Evolutionary conservation across 805 yeast species (phyloP).

Genomic region (Wickerhamiella vanderwaltii): DNA sequence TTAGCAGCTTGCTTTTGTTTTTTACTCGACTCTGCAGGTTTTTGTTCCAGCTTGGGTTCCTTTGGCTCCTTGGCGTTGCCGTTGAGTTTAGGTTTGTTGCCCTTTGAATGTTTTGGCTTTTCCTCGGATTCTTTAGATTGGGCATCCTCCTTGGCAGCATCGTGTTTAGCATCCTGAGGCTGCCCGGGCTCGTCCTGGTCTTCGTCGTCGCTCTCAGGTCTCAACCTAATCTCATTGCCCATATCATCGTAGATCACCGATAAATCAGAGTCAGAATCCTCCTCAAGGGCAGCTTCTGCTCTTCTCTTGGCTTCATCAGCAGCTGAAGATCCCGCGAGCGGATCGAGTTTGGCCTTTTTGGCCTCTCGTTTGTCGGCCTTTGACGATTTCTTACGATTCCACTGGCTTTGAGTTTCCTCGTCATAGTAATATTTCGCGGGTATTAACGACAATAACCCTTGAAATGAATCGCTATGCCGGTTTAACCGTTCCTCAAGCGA

Average conservation of each 20-base stretch:
- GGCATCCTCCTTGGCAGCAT: background rate
- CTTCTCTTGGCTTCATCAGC: slow-evolving; percentile 26
- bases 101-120: background rate
- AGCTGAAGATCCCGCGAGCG: slow-evolving; percentile 31
- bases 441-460: slow-evolving; percentile 76
- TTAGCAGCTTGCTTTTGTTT: slow-evolving; percentile 15
- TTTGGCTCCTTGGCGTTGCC: background rate
- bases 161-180: background rate
- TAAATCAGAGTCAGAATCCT: slow-evolving; percentile 14
- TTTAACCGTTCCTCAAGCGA: slow-evolving; percentile 26
- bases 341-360: slow-evolving; percentile 66
- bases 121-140: background rate
- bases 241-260: slow-evolving; percentile 24
- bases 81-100: background rate
- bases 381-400: slow-evolving; percentile 71
- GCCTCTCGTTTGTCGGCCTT: slow-evolving; percentile 49
- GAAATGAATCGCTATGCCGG: slow-evolving; percentile 43
- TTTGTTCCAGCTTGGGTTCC: slow-evolving; percentile 17
- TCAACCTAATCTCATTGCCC: slow-evolving; percentile 22
- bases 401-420: slow-evolving; percentile 77
- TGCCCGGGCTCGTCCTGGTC: background rate
- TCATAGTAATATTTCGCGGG: slow-evolving; percentile 93
- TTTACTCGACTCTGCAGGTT: slow-evolving; percentile 21
- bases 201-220: slow-evolving; percentile 13
- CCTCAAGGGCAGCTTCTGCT: slow-evolving; percentile 19